phyloP scores from a whole-genome alignment of 1,139 yeast species.

The Hyphopichia burtonii region DNA sequence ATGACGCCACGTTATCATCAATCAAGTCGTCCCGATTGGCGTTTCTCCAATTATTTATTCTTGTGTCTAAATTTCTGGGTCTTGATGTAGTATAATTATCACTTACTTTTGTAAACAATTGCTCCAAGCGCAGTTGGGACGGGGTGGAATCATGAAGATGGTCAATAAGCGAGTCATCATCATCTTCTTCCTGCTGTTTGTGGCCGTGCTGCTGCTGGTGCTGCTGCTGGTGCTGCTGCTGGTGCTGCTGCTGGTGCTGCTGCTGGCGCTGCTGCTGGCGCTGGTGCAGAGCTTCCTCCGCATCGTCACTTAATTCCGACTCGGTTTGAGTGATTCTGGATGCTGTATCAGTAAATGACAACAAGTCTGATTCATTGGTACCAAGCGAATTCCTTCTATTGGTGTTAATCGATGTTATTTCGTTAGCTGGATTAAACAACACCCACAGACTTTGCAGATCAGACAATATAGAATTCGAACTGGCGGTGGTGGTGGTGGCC shows the following conservation, averaged over 20 bases:
- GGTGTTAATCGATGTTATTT: not conserved
- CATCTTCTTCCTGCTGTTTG: conserved; percentile 18
- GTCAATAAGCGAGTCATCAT: conserved; percentile 16
- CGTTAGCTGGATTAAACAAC: conserved; percentile 35
- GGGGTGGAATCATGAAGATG: conserved; percentile 12
- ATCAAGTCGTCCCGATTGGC: conserved; percentile 15
- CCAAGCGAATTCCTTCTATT: not conserved
- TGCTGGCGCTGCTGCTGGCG: conserved; percentile 3
- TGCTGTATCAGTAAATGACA: conserved; percentile 36
- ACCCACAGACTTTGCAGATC: conserved; percentile 42
- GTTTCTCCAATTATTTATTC: conserved; percentile 17
- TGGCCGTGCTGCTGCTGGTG: conserved; percentile 14
- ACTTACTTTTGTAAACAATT: conserved; percentile 7
- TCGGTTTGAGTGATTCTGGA: conserved; percentile 11
- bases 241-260: conserved; percentile 3
- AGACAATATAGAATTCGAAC: conserved; percentile 14
- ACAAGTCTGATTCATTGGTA: conserved; percentile 32
- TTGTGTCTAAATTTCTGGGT: conserved; percentile 18
- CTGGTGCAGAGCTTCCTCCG: not conserved
- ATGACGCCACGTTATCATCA: conserved; percentile 45
- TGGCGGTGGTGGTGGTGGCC: not conserved
- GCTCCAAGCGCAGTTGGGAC: conserved; percentile 13
- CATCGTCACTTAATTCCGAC: conserved; percentile 10
- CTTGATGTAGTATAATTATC: not conserved
- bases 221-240: conserved; percentile 6